A percentile compares a stretch with the other conserved stretches of the same genome.
These are phyloP conservation scores for Tetrastigma voinierianum DNA, from an alignment of 164 flowering plant species.

Conservation along the genomic window DNA sequence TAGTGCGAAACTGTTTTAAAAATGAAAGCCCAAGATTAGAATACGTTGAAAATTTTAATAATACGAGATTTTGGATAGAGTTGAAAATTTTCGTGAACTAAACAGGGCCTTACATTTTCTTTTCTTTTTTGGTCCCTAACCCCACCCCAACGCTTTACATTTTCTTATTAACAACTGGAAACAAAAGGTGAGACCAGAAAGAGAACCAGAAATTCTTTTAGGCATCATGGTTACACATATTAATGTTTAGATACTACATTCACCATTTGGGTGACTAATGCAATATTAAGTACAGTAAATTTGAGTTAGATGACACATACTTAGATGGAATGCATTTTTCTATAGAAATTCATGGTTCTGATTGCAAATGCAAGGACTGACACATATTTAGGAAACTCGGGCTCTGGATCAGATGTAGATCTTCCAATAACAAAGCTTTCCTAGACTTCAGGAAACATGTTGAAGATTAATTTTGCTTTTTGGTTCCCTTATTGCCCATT, in stretches of 20 bases:
- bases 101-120: too few relatives aligned
- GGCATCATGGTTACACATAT: not conserved
- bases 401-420: slow-evolving; percentile 13
- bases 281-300: slow-evolving; percentile 13
- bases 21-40: too few relatives aligned
- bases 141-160: too few relatives aligned
- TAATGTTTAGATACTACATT: slow-evolving; percentile 8
- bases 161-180: not conserved
- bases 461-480: slow-evolving; percentile 13
- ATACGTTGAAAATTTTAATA: too few relatives aligned
- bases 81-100: too few relatives aligned
- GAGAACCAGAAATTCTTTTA: not conserved
- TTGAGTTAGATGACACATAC: slow-evolving; percentile 22
- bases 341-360: slow-evolving; percentile 9
- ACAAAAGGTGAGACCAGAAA: not conserved
- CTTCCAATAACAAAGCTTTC: slow-evolving; percentile 11
- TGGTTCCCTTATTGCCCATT: slow-evolving; percentile 12
- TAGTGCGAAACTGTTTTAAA: too few relatives aligned
- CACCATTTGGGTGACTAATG: slow-evolving; percentile 18
- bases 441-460: not conserved
- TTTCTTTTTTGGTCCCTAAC: too few relatives aligned
- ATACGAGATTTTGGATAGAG: too few relatives aligned
- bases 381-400: slow-evolving; percentile 12
- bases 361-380: slow-evolving; percentile 12
- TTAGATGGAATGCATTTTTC: slow-evolving; percentile 14